Conservation (phyloP, 108 stramenopile genomes). For the Cyclostephanos tholiformis region DNA sequence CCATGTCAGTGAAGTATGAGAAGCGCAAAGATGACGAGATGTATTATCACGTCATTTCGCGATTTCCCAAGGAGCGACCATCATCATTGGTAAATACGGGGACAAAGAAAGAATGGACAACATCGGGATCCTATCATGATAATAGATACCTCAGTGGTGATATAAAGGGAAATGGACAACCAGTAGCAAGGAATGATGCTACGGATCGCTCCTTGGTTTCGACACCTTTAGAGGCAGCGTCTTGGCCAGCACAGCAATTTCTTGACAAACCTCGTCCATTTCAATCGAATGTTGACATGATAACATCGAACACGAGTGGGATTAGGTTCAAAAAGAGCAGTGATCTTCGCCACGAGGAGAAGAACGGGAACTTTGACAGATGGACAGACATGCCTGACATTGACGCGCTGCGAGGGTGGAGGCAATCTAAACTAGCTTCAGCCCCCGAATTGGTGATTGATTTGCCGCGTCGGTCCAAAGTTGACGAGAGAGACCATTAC, state of each 20-base stretch:
- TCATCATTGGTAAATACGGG: neutral
- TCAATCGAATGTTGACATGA: slow-evolving; percentile 4
- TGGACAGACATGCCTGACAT: slow-evolving; percentile 9
- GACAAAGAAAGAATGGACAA: slow-evolving; percentile 2
- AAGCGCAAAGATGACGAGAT: neutral
- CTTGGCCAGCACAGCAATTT: neutral
- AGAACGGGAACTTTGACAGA: slow-evolving; percentile 2
- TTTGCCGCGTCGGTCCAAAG: neutral
- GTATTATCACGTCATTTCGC: neutral
- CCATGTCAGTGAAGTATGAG: neutral
- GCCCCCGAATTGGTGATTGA: neutral
- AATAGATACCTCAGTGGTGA: neutral
- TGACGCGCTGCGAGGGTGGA: neutral
- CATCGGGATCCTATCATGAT: neutral
- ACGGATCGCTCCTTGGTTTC: neutral
- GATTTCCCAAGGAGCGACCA: neutral
- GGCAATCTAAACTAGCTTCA: neutral
- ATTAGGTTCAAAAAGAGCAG: neutral
- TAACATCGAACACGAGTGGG: slow-evolving; percentile 4
- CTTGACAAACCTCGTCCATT: slow-evolving; percentile 15
- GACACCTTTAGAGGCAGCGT: neutral
- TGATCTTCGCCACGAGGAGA: slow-evolving; percentile 7
- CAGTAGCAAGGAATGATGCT: neutral
- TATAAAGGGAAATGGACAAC: neutral
- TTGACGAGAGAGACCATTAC: neutral